phyloP scores from a whole-genome alignment of 2,329 filamentous ascomycete genomes.

The Alternaria sp. region DNA sequence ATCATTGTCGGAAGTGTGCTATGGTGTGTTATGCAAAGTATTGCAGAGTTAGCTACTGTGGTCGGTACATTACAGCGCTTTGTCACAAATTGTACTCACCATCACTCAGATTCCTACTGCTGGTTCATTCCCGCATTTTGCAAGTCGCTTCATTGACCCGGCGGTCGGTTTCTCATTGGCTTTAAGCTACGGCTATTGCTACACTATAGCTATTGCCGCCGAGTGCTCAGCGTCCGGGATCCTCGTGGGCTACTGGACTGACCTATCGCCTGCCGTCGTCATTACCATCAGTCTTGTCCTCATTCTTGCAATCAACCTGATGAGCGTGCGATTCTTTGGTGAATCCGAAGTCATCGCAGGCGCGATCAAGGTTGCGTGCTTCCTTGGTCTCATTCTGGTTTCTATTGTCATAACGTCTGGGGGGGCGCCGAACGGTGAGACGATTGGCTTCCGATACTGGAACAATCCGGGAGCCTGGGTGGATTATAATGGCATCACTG shows the following conservation, averaged over 20 bases:
- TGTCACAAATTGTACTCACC: neutral
- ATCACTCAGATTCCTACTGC: slow-evolving; percentile 39
- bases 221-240: slow-evolving; percentile 56
- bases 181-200: slow-evolving; percentile 57
- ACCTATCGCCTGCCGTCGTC: slow-evolving; percentile 64
- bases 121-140: slow-evolving; percentile 68
- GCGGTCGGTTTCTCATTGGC: slow-evolving; percentile 64
- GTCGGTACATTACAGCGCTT: slow-evolving; percentile 12
- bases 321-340: slow-evolving; percentile 61
- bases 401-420: slow-evolving; percentile 37
- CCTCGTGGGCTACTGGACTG: slow-evolving; percentile 49
- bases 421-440: slow-evolving; percentile 63
- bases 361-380: slow-evolving; percentile 52
- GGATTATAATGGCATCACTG: slow-evolving; percentile 66
- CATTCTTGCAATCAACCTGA: slow-evolving; percentile 61
- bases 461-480: slow-evolving; percentile 70
- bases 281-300: slow-evolving; percentile 64
- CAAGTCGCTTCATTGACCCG: slow-evolving; percentile 69
- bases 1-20: slow-evolving; percentile 62
- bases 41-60: slow-evolving; percentile 66
- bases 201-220: slow-evolving; percentile 58
- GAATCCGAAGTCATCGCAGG: slow-evolving; percentile 57
- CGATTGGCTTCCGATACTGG: slow-evolving; percentile 74
- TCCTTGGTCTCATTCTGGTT: slow-evolving; percentile 43
- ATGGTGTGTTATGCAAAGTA: slow-evolving; percentile 67